Evolutionary conservation across 257 asterid genomes (phyloP), one percentile per base, ranked within the genome.

Genomic region (Anisodus acutangulus): DNA sequence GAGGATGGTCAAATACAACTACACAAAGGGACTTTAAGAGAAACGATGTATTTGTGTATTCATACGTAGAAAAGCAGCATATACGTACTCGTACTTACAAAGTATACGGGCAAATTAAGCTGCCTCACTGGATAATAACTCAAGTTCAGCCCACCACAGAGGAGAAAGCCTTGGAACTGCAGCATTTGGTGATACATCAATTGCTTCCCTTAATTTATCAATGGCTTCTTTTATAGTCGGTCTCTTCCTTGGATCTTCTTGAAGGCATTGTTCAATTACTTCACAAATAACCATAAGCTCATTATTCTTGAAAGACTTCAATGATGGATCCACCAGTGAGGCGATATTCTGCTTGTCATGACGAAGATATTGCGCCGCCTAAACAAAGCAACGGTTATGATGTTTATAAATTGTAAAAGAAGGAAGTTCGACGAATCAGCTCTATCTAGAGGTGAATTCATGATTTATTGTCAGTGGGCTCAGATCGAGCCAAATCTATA

Each of bases 101-200:
- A 31, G 35, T 31, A 31, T 31, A 76, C 13, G 9, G 47, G 16
- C 8, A 76, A 51, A 19, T 49, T 72, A 47, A 74, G 62, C 35
- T 0, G 95, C 93, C 86, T 96, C 99, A 0, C 95, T 87, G 1
- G 99, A 95, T 81, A 93, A 83, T 85, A 97, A 91, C 92, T 97
- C 99, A 16, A 97, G 99, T 88, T 95, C 99, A 51, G 99, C 99
- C 99, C 99, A 97, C 99, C 99, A 97, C 19, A 97, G 95, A 6
- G 99, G 98, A 45, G 98, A 97, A 12, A 92, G 93, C 84, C 97
- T 89, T 9, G 99, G 98, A 16, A 91, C 90, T 6, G 99, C 99
- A 9, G 93, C 85, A 3, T 90, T 94, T 0, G 98, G 94, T 12
- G 98, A 92, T 78, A 94, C 84, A 58, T 91, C 91, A 54, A 97